A percentile compares a stretch with the other conserved stretches of the same genome.
Evolutionary conservation across 176 grass and related monocot genomes (phyloP).

Genomic region (Poa annua): DNA sequence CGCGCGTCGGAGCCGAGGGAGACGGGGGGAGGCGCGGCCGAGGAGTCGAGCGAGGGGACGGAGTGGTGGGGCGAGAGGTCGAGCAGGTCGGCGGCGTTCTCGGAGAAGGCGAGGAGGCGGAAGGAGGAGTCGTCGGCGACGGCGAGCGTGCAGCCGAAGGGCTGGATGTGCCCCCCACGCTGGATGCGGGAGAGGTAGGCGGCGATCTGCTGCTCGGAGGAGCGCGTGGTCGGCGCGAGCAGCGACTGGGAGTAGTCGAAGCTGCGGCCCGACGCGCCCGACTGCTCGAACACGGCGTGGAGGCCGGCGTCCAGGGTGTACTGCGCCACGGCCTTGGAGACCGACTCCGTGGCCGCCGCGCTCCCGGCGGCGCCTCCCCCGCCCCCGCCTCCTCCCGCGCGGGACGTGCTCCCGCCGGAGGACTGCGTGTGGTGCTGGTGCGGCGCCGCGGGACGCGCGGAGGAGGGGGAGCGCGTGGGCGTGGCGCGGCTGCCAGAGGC

Average conservation of each 20-base stretch:
- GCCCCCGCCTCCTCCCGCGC: slow-evolving; percentile 41
- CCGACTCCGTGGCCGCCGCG: slow-evolving; percentile 61
- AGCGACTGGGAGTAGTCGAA: slow-evolving; percentile 97
- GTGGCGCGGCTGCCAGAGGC: slow-evolving; percentile 72
- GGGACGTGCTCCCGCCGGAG: slow-evolving; percentile 67
- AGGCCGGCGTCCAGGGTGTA: slow-evolving; percentile 91
- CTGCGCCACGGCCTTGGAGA: slow-evolving; percentile 95
- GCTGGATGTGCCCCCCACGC: slow-evolving; percentile 92
- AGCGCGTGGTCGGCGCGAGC: slow-evolving; percentile 59
- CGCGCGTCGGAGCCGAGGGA: slow-evolving; percentile 77
- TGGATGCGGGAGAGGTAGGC: slow-evolving; percentile 96
- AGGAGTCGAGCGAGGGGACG: slow-evolving; percentile 78
- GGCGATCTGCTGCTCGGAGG: slow-evolving; percentile 89
- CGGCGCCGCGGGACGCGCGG: slow-evolving; percentile 45
- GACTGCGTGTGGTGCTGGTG: slow-evolving; percentile 59
- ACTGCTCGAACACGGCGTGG: slow-evolving; percentile 93
- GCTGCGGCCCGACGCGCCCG: slow-evolving; percentile 78
- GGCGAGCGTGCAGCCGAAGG: slow-evolving; percentile 86
- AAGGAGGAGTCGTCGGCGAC: slow-evolving; percentile 83
- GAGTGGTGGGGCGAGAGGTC: slow-evolving; percentile 86
- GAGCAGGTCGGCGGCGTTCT: slow-evolving; percentile 87
- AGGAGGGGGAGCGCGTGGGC: slow-evolving; percentile 47
- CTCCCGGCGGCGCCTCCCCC: slow-evolving; percentile 15
- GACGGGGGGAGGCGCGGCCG: slow-evolving; percentile 40
- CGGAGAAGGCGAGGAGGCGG: slow-evolving; percentile 80